A percentile compares a stretch with the other conserved stretches of the same genome.
These are phyloP conservation scores for Eucalyptus lansdowneana DNA, from an alignment of 345 rosid genomes.

Conservation along the genomic window DNA sequence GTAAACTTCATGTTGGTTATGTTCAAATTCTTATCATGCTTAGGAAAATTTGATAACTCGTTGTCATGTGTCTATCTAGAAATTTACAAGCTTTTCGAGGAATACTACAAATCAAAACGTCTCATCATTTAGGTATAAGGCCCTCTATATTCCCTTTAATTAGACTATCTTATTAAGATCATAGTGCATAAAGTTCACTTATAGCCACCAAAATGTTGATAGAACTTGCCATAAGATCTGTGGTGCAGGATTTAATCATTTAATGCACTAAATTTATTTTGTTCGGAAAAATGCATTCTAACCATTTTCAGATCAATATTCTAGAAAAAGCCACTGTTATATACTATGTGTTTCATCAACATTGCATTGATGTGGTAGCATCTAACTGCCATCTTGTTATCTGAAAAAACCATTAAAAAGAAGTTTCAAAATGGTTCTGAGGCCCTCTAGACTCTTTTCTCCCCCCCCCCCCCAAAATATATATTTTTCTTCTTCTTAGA, in stretches of 20 bases:
- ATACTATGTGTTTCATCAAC: neutral
- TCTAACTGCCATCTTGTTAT: neutral
- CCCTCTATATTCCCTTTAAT: neutral
- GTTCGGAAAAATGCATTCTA: neutral
- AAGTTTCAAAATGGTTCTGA: neutral
- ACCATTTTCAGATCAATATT: neutral
- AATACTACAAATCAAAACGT: too few relatives aligned
- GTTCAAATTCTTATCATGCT: neutral
- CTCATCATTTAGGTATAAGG: neutral
- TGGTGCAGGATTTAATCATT: neutral
- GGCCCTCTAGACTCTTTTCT: neutral
- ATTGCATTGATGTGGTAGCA: neutral
- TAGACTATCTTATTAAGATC: neutral
- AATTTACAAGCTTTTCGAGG: too few relatives aligned
- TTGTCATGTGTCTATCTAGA: neutral
- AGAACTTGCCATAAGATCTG: neutral
- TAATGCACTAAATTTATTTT: neutral
- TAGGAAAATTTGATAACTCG: neutral
- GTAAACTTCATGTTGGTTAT: neutral
- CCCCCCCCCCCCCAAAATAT: rapidly evolving
- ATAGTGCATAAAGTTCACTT: neutral
- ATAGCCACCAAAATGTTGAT: neutral
- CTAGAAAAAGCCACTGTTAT: neutral
- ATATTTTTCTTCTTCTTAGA: too few relatives aligned
- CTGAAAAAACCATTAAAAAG: neutral